phyloP scores from a whole-genome alignment of 495 filamentous ascomycete genomes.

The Penicillium bialowiezense region DNA sequence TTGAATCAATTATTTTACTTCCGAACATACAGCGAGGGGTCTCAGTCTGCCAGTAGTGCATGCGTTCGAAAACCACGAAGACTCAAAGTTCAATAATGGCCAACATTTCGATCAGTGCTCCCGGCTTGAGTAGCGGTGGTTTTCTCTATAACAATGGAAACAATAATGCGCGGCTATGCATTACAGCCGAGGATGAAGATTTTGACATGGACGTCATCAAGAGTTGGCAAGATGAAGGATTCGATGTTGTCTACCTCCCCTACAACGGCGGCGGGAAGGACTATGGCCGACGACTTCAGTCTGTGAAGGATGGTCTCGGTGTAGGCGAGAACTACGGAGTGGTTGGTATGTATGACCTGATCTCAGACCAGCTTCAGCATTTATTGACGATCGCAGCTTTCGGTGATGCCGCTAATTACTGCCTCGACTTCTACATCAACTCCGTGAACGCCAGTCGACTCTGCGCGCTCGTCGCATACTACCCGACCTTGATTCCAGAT shows the following conservation, averaged over 20 bases:
- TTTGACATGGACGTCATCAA: slow-evolving; percentile 57
- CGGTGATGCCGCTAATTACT: slow-evolving; percentile 57
- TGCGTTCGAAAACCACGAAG: neutral
- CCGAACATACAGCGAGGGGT: neutral
- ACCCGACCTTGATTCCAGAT: slow-evolving; percentile 53
- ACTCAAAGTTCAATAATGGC: slow-evolving; percentile 29
- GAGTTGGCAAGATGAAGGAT: slow-evolving; percentile 66
- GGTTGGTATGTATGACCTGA: slow-evolving; percentile 32
- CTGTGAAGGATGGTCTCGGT: slow-evolving; percentile 42
- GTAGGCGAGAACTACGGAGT: slow-evolving; percentile 51
- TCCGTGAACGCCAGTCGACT: slow-evolving; percentile 42
- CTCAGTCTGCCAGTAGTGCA: neutral
- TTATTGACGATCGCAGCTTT: slow-evolving; percentile 37
- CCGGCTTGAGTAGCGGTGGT: slow-evolving; percentile 32
- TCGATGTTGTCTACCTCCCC: slow-evolving; percentile 60
- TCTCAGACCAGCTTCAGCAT: neutral
- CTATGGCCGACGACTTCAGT: slow-evolving; percentile 47
- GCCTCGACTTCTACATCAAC: slow-evolving; percentile 53
- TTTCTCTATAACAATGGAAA: slow-evolving; percentile 41
- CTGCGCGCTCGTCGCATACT: slow-evolving; percentile 58
- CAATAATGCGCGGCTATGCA: slow-evolving; percentile 54
- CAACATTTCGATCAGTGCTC: slow-evolving; percentile 38
- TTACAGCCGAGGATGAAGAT: slow-evolving; percentile 59
- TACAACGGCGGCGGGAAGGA: slow-evolving; percentile 51
- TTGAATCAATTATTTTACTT: too few species aligned